phyloP scores from a whole-genome alignment of 495 filamentous ascomycete genomes.

The Hypoxylon perforatum region DNA sequence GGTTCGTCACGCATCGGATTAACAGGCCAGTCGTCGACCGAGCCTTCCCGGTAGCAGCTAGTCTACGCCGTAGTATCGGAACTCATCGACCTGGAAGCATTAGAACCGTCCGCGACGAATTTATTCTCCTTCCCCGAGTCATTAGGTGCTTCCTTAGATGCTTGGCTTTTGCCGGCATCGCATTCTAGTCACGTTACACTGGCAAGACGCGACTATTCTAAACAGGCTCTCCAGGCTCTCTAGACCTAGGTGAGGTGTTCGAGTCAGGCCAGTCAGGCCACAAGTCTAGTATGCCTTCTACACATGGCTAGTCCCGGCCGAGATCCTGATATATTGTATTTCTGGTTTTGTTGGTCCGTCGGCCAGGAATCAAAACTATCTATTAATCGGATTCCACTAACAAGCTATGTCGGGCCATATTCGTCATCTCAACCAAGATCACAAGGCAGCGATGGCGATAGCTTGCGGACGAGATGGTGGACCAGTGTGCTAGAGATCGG shows the following conservation, averaged over 20 bases:
- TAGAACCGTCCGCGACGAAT: background rate
- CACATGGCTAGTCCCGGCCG: slow-evolving; percentile 12
- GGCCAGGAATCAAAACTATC: slow-evolving; percentile 10
- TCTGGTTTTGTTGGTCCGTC: background rate
- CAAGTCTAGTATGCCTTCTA: slow-evolving; percentile 18
- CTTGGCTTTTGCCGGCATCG: slow-evolving; percentile 9
- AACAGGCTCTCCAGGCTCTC: background rate
- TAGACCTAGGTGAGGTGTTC: background rate
- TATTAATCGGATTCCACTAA: background rate
- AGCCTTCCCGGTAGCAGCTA: slow-evolving; percentile 26
- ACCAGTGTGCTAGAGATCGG: slow-evolving; percentile 18
- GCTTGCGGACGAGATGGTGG: background rate
- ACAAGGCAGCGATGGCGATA: background rate
- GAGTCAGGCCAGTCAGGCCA: background rate
- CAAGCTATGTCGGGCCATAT: slow-evolving; percentile 3
- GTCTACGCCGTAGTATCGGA: slow-evolving; percentile 28
- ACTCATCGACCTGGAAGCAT: slow-evolving; percentile 8
- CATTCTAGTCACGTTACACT: slow-evolving; percentile 1
- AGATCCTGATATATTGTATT: slow-evolving; percentile 4
- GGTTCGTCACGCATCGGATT: slow-evolving; percentile 22
- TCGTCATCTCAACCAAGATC: slow-evolving; percentile 6
- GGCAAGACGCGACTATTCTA: background rate
- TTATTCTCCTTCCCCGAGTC: background rate
- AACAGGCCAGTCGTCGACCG: slow-evolving; percentile 12
- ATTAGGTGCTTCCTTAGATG: slow-evolving; percentile 13